Base-by-base conservation (phyloP, 306 rosid genomes). In the Inga oerstediana region DNA sequence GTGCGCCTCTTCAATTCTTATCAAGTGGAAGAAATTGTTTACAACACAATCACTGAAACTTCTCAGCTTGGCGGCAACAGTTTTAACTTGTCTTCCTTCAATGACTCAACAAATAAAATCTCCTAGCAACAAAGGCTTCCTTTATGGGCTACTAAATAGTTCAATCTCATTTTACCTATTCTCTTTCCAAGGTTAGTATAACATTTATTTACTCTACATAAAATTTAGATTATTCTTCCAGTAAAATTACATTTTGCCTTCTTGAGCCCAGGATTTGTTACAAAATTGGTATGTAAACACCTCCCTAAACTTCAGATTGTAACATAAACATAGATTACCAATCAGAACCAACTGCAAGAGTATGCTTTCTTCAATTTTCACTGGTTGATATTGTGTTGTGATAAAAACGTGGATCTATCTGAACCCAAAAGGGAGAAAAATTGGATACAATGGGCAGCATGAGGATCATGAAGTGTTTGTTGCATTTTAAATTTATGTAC, bases 1-100 rank as follows among this genome's bases (percentile, higher is more conserved):
- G 99, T 96, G 98, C 80, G 85, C 97, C 62, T 90, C 98, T 62
- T 96, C 97, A 12, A 85, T 92, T 83, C 81, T 93, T 78, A 80
- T 96, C 69, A 92, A 96, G 86, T 96, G 99, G 99, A 96, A 96
- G 89, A 94, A 91, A 84, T 84, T 92, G 76, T 90, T 94, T 76
- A 59, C 93, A 77, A 85, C 94, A 68, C 86, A 86, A 45, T 79
- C 91, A 27, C 83, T 96, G 84, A 93, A 91, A 78, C 87, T 90
- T 66, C 56, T 93, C 83, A 93, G 99, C 90, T 85, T 92, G 45
- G 73, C 78, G 17, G 91, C 93, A 71, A 96, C 99, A 74, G 27
- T 92, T 78, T 88, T 86, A 27, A 49, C 97, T 59, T 91, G 92
- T 84, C 89, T 96, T 75, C 97, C 98, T 87, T 96, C 98, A 71